Percentiles rank a stretch among this genome's conserved stretches.
Conservation (phyloP, 495 filamentous ascomycete species). For the Penicillium egyptiacum region DNA sequence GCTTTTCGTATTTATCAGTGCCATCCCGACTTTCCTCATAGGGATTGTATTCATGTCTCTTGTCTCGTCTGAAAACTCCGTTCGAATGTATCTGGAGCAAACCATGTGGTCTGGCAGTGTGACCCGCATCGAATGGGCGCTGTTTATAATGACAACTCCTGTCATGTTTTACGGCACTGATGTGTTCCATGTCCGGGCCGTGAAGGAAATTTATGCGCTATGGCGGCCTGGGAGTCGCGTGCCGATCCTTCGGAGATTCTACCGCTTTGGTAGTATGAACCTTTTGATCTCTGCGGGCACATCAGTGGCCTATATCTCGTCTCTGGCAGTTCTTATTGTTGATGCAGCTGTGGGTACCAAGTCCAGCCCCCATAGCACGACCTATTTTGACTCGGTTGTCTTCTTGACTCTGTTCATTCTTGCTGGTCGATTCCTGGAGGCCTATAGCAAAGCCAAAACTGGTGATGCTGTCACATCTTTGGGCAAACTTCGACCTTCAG, state of each 20-base stretch:
- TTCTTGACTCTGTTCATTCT: slow-evolving; percentile 93
- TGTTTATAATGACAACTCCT: slow-evolving; percentile 84
- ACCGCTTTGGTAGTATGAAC: slow-evolving; percentile 96
- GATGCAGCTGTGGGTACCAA: slow-evolving; percentile 51
- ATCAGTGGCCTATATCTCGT: slow-evolving; percentile 82
- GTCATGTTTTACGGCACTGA: slow-evolving; percentile 89
- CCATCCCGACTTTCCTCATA: slow-evolving; percentile 85
- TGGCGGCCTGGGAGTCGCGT: slow-evolving; percentile 80
- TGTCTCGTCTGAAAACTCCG: slow-evolving; percentile 55
- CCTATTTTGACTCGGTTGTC: slow-evolving; percentile 93
- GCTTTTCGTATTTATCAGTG: slow-evolving; percentile 66
- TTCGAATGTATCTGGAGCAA: slow-evolving; percentile 63
- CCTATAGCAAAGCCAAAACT: slow-evolving; percentile 89
- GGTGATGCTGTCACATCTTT: slow-evolving; percentile 84
- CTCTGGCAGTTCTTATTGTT: slow-evolving; percentile 73
- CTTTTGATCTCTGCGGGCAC: slow-evolving; percentile 88
- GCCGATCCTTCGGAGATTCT: slow-evolving; percentile 75
- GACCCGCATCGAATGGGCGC: slow-evolving; percentile 74
- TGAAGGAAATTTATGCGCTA: slow-evolving; percentile 75
- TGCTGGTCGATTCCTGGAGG: slow-evolving; percentile 76
- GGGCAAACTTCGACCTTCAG: slow-evolving; percentile 73
- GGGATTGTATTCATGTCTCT: slow-evolving; percentile 92
- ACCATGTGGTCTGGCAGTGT: slow-evolving; percentile 71
- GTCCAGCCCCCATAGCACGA: slow-evolving; percentile 51
- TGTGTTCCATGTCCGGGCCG: slow-evolving; percentile 74